A percentile compares a stretch with the other conserved stretches of the same genome.
Conservation (phyloP, 2,329 filamentous ascomycete genomes). For the Aspergillus carbonarius region DNA sequence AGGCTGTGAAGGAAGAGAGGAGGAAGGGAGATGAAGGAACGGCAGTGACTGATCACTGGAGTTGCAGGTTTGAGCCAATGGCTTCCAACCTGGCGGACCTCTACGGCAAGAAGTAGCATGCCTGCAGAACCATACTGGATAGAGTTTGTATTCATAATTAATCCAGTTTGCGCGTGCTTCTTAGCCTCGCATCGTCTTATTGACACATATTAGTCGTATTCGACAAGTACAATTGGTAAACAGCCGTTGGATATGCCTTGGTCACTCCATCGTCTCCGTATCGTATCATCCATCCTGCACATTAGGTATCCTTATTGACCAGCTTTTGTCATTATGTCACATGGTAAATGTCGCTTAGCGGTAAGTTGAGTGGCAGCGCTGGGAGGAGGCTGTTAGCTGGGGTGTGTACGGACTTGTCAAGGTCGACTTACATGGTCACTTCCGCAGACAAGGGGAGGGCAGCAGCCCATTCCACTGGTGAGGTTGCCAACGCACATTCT, state of each 20-base stretch:
- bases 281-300: neutral
- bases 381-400: neutral
- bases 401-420: no score
- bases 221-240: neutral
- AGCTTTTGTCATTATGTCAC: neutral
- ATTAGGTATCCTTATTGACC: neutral
- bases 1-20: no score
- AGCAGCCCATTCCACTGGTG: conserved; percentile 10
- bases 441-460: conserved; percentile 11
- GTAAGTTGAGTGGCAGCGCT: neutral
- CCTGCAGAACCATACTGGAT: neutral
- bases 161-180: neutral
- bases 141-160: no score
- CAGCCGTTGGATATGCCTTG: neutral
- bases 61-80: no score
- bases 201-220: conserved; percentile 3
- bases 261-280: neutral
- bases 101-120: no score
- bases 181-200: neutral
- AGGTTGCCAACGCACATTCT: conserved; percentile 7
- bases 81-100: no score
- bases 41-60: no score
- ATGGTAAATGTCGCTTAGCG: neutral
- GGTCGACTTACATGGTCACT: conserved; percentile 11
- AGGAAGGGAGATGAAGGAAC: no score